phyloP scores from a whole-genome alignment of 192 early-diverging fungal species.

The Backusella psychrophila region DNA sequence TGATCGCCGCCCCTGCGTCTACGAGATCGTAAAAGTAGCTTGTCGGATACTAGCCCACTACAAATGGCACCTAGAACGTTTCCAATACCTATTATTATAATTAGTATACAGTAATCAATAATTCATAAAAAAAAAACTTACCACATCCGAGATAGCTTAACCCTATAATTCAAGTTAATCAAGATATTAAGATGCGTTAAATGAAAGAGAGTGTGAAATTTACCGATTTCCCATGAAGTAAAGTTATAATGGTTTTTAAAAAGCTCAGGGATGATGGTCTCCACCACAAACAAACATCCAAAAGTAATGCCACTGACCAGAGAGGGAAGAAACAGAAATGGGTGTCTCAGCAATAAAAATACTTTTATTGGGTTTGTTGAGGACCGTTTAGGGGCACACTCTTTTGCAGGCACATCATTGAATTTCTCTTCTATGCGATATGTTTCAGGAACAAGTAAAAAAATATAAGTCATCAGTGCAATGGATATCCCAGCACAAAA shows the following conservation, averaged over 20 bases:
- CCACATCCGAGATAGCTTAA: neutral
- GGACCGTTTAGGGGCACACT: neutral
- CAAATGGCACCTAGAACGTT: slow-evolving; percentile 41
- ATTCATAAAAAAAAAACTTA: neutral
- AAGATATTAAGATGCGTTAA: no score
- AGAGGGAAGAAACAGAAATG: slow-evolving; percentile 36
- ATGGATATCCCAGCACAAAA: slow-evolving; percentile 33
- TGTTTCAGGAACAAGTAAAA: no score
- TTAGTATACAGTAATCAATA: slow-evolving; percentile 22
- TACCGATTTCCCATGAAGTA: slow-evolving; percentile 27
- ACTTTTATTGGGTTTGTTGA: neutral
- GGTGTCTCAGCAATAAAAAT: slow-evolving; percentile 28
- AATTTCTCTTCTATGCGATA: no score
- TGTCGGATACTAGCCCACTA: slow-evolving; percentile 40
- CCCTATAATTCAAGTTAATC: no score
- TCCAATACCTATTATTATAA: slow-evolving; percentile 32
- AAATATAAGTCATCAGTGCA: neutral
- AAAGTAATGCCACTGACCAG: slow-evolving; percentile 42
- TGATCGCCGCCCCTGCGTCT: slow-evolving; percentile 30
- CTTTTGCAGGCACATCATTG: no score
- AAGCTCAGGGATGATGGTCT: slow-evolving; percentile 29
- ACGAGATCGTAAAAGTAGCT: slow-evolving; percentile 31
- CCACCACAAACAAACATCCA: slow-evolving; percentile 47
- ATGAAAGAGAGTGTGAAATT: no score
- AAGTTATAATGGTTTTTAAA: slow-evolving; percentile 21